Conservation (phyloP, 192 early-diverging fungal species). For the Coemansia sp. region DNA sequence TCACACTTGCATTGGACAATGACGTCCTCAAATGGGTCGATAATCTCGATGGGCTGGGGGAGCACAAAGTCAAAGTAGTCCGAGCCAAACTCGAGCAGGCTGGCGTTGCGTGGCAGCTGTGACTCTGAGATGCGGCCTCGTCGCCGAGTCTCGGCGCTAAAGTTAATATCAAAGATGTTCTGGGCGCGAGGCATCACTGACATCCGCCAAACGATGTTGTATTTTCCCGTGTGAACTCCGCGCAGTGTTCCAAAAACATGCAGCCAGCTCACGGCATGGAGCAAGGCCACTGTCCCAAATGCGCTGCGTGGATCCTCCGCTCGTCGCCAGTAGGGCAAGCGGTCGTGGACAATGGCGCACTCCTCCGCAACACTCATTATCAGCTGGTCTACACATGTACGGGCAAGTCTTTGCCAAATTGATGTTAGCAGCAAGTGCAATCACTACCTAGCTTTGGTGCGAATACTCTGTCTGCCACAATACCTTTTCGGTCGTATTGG, state of each 20-base stretch:
- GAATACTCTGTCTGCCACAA: neutral
- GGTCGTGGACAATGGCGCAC: conserved; percentile 31
- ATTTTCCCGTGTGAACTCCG: conserved; percentile 38
- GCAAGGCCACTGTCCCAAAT: conserved; percentile 33
- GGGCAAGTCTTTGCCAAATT: neutral
- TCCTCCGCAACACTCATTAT: conserved; percentile 28
- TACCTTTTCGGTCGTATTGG: conserved; percentile 31
- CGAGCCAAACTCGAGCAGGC: conserved; percentile 43
- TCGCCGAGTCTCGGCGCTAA: conserved; percentile 20
- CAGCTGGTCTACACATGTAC: conserved; percentile 10
- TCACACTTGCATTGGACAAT: conserved; percentile 32
- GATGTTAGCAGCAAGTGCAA: neutral
- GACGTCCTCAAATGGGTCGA: conserved; percentile 35
- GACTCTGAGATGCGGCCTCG: conserved; percentile 5
- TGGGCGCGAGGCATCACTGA: conserved; percentile 31
- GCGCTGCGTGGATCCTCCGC: conserved; percentile 27
- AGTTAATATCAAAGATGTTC: conserved; percentile 31
- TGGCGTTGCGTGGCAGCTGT: conserved; percentile 21
- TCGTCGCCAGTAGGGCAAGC: conserved; percentile 30
- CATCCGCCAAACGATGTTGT: conserved; percentile 42
- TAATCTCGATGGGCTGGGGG: conserved; percentile 17
- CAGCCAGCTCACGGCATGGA: conserved; percentile 39
- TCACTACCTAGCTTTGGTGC: neutral
- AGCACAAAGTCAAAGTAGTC: conserved; percentile 54
- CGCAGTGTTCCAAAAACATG: conserved; percentile 28